These are phyloP conservation scores for Penicillium sclerotiorum DNA, from an alignment of 2,329 filamentous ascomycete genomes.

Conservation along the genomic window DNA sequence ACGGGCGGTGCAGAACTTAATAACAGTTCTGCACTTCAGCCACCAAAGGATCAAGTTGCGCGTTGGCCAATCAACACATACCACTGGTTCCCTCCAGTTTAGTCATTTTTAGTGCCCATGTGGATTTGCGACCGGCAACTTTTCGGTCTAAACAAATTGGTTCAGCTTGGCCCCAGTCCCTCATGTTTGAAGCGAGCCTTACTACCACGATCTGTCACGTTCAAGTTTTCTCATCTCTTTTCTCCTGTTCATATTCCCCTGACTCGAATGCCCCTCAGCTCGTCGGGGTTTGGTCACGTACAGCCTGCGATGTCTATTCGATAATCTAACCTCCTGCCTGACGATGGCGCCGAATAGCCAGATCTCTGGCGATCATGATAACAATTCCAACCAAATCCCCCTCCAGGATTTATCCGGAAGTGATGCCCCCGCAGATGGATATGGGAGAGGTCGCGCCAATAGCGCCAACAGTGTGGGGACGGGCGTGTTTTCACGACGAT, in stretches of 20 bases:
- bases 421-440: slow-evolving; percentile 34
- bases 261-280: not conserved
- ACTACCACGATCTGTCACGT: not conserved
- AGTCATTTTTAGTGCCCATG: too few relatives aligned
- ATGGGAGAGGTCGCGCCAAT: slow-evolving; percentile 32
- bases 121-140: slow-evolving; percentile 21
- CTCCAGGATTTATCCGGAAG: slow-evolving; percentile 63
- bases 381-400: slow-evolving; percentile 59
- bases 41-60: not conserved
- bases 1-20: too few relatives aligned
- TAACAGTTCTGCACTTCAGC: too few relatives aligned
- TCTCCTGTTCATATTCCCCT: not conserved
- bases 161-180: slow-evolving; percentile 7
- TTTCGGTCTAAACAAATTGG: slow-evolving; percentile 12
- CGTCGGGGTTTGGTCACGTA: slow-evolving; percentile 2
- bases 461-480: slow-evolving; percentile 40
- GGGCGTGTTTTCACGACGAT: slow-evolving; percentile 48
- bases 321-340: slow-evolving; percentile 37
- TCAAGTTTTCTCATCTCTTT: not conserved
- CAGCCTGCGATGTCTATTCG: slow-evolving; percentile 44
- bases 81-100: slow-evolving; percentile 5
- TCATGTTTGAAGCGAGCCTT: not conserved
- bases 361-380: slow-evolving; percentile 32
- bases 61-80: slow-evolving; percentile 12
- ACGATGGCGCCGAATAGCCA: slow-evolving; percentile 46